phyloP scores from a whole-genome alignment of 1,284 basidiomycete species.

The Phellopilus nigrolimitatus region DNA sequence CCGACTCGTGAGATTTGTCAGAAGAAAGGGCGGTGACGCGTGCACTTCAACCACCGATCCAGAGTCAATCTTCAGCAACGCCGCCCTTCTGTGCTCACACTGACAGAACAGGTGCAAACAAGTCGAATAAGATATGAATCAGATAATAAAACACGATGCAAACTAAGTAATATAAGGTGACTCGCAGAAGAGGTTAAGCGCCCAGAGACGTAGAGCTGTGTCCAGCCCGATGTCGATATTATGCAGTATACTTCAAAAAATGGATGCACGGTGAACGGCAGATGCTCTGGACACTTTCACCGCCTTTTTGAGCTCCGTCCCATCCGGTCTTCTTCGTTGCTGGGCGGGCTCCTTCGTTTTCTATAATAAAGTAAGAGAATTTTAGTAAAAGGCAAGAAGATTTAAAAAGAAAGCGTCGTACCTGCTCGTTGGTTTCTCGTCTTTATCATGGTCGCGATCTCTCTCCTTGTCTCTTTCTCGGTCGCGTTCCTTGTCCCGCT shows the following conservation, averaged over 20 bases:
- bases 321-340: conserved; percentile 16
- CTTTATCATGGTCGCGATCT: conserved; percentile 3
- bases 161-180: background rate
- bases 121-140: too few species aligned
- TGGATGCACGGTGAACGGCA: background rate
- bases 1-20: too few species aligned
- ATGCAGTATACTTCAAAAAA: too few species aligned
- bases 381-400: background rate
- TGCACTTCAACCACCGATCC: too few species aligned
- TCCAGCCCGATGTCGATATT: too few species aligned
- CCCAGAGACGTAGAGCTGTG: too few species aligned
- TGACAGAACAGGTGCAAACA: too few species aligned
- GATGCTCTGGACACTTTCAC: conserved; percentile 1
- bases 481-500: conserved; percentile 2
- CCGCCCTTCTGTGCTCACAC: too few species aligned
- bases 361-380: conserved; percentile 1
- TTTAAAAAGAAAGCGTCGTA: background rate
- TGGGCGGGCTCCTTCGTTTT: conserved; percentile 18
- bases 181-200: background rate
- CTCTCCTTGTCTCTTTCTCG: conserved; percentile 1
- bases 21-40: too few species aligned
- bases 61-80: too few species aligned
- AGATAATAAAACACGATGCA: conserved; percentile 1
- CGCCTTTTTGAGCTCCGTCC: conserved; percentile 18
- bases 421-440: conserved; percentile 6